phyloP scores from a whole-genome alignment of 495 filamentous ascomycete genomes.

The Talaromyces ruber region DNA sequence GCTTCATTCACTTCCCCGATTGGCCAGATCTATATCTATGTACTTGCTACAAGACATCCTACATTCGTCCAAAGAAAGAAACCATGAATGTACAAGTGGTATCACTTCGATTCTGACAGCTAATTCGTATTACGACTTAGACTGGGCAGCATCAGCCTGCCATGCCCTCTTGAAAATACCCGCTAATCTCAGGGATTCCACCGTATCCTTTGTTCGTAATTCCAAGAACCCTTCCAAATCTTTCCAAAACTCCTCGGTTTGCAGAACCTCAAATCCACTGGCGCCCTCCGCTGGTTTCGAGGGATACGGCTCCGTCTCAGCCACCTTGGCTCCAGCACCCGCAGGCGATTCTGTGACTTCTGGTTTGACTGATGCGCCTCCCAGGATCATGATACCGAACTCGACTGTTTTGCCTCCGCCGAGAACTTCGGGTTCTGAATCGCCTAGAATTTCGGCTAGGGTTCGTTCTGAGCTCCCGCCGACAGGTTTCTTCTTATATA shows the following conservation, averaged over 20 bases:
- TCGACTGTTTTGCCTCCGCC: slow-evolving; percentile 45
- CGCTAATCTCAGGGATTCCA: slow-evolving; percentile 53
- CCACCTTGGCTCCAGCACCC: slow-evolving; percentile 21
- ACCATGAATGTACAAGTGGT: neutral
- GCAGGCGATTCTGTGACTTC: slow-evolving; percentile 18
- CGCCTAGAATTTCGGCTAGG: slow-evolving; percentile 40
- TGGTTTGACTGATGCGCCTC: slow-evolving; percentile 39
- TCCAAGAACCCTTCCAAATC: slow-evolving; percentile 76
- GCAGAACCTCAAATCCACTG: slow-evolving; percentile 50
- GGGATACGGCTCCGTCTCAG: slow-evolving; percentile 16
- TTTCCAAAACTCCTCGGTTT: slow-evolving; percentile 73
- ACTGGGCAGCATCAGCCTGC: slow-evolving; percentile 22
- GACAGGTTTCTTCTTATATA: slow-evolving; percentile 77
- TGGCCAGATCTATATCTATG: neutral
- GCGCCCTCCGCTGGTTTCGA: slow-evolving; percentile 44
- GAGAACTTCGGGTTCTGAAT: slow-evolving; percentile 40
- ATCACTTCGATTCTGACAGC: neutral
- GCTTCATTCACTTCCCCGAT: neutral
- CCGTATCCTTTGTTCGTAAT: slow-evolving; percentile 67
- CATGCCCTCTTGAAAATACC: slow-evolving; percentile 64
- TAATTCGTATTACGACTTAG: neutral
- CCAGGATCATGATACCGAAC: slow-evolving; percentile 82
- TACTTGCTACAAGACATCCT: neutral
- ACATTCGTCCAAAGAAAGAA: no score
- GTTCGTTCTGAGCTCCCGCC: slow-evolving; percentile 54